These are phyloP conservation scores for Phylloporus scabripes DNA, from an alignment of 768 basidiomycete genomes.

Conservation along the genomic window DNA sequence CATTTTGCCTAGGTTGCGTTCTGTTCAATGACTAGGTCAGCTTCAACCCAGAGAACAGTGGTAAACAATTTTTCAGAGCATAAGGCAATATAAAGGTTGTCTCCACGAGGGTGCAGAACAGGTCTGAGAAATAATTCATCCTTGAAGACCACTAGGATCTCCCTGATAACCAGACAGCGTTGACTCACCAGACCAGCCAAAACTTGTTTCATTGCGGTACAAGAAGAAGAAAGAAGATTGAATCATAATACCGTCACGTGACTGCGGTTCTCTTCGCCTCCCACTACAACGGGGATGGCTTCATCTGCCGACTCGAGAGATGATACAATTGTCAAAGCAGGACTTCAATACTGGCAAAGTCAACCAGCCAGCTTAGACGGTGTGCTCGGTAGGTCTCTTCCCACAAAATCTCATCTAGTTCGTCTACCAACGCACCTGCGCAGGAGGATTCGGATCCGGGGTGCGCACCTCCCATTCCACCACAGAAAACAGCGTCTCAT, in stretches of 20 bases:
- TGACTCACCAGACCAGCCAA: conserved; percentile 10
- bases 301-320: conserved; percentile 20
- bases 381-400: conserved; percentile 58
- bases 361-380: conserved; percentile 83
- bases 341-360: conserved; percentile 81
- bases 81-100: conserved; percentile 22
- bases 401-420: not conserved
- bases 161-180: not conserved
- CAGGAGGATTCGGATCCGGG: conserved; percentile 54
- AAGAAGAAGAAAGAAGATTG: no score
- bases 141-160: conserved; percentile 1
- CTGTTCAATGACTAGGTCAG: conserved; percentile 12
- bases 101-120: conserved; percentile 28
- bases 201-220: no score
- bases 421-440: conserved; percentile 9
- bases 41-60: not conserved
- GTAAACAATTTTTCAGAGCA: conserved; percentile 10
- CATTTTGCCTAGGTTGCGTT: not conserved
- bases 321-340: conserved; percentile 60
- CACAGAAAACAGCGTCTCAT: not conserved
- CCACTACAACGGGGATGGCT: not conserved
- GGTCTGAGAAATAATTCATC: conserved; percentile 27
- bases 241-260: conserved; percentile 9
- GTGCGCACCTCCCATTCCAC: conserved; percentile 24
- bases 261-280: not conserved